Evolutionary conservation across 768 basidiomycete genomes (phyloP).

Genomic region (Leccinum ochraceum): DNA sequence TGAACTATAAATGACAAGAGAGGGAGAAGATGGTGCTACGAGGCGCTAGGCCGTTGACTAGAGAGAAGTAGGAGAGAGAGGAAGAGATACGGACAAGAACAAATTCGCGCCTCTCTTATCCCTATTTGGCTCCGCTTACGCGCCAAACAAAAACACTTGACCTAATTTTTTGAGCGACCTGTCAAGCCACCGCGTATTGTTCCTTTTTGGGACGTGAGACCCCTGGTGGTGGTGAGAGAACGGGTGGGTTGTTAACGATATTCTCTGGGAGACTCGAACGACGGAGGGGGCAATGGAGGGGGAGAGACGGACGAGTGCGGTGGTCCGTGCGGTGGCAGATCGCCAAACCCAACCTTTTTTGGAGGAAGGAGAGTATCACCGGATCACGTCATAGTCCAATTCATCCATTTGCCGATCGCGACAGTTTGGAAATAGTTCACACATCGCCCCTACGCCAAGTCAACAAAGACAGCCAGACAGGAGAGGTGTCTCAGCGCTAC

Average conservation of each 20-base stretch:
- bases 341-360: slow-evolving; percentile 15
- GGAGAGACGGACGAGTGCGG: background rate
- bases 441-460: slow-evolving; percentile 7
- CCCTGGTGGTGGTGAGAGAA: slow-evolving; percentile 10
- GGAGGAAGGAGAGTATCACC: slow-evolving; percentile 20
- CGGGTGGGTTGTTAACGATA: background rate
- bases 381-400: slow-evolving; percentile 36
- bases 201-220: slow-evolving; percentile 6
- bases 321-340: slow-evolving; percentile 36
- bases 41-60: slow-evolving; percentile 49
- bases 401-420: slow-evolving; percentile 33
- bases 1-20: slow-evolving; percentile 57
- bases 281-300: background rate
- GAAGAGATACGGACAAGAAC: slow-evolving; percentile 40
- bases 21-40: slow-evolving; percentile 52
- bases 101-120: slow-evolving; percentile 42
- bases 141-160: slow-evolving; percentile 40
- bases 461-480: slow-evolving; percentile 1
- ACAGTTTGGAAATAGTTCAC: slow-evolving; percentile 21
- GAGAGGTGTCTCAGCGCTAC: background rate
- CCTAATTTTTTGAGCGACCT: slow-evolving; percentile 28
- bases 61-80: slow-evolving; percentile 62
- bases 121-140: slow-evolving; percentile 43
- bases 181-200: slow-evolving; percentile 12
- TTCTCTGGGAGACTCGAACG: background rate